Evolutionary conservation across 805 yeast genomes (phyloP).

Genomic region (Pichia eremophila): DNA sequence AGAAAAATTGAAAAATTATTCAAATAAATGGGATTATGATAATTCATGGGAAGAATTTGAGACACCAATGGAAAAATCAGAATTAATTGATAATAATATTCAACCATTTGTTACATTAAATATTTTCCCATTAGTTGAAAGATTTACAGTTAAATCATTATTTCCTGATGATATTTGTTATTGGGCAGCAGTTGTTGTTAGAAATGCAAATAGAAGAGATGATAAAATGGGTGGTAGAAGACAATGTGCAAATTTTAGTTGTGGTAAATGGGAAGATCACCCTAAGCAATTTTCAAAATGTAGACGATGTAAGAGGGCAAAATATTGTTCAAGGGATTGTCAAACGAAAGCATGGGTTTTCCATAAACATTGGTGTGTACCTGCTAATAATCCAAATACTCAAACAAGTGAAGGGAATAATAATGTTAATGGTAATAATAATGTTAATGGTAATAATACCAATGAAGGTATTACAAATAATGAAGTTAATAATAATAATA

Average conservation of each 20-base stretch:
- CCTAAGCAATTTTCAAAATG: slow-evolving; percentile 95
- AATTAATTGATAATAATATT: slow-evolving; percentile 19
- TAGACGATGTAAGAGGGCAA: slow-evolving; percentile 86
- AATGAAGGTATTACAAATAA: no score
- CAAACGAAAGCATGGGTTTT: slow-evolving; percentile 87
- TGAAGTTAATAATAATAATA: no score
- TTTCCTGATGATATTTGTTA: slow-evolving; percentile 76
- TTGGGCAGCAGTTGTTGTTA: slow-evolving; percentile 97
- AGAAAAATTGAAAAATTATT: slow-evolving; percentile 17
- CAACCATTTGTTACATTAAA: slow-evolving; percentile 46
- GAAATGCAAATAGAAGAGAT: slow-evolving; percentile 89
- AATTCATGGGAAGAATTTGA: slow-evolving; percentile 27
- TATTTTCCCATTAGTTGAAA: slow-evolving; percentile 85
- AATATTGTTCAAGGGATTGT: slow-evolving; percentile 88
- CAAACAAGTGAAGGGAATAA: not conserved
- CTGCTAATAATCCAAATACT: slow-evolving; percentile 8
- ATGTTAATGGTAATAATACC: not conserved
- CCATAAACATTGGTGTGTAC: slow-evolving; percentile 89
- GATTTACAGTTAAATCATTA: slow-evolving; percentile 60
- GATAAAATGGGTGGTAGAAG: slow-evolving; percentile 82
- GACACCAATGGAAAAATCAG: slow-evolving; percentile 18
- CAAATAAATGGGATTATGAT: slow-evolving; percentile 36
- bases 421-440: not conserved
- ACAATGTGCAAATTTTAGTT: slow-evolving; percentile 87
- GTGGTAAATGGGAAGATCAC: slow-evolving; percentile 88